A percentile compares a stretch with the other conserved stretches of the same genome.
These are phyloP conservation scores for Aspergillus transmontanensis DNA, from an alignment of 2,329 filamentous ascomycete species.

Conservation along the genomic window DNA sequence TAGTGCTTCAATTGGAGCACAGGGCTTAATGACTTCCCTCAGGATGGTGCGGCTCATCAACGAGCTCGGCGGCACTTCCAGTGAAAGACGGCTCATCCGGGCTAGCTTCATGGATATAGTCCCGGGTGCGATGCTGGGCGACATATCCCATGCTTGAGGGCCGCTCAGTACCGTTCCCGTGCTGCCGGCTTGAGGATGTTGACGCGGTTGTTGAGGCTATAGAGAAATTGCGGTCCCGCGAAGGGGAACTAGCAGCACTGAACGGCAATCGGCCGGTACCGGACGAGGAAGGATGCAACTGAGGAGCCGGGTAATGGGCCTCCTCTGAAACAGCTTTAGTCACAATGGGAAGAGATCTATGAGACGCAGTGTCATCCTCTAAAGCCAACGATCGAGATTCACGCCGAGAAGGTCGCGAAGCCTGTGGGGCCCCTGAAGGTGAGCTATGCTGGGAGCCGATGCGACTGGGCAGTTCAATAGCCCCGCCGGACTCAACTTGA, in stretches of 20 bases:
- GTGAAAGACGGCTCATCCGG: slow-evolving; percentile 40
- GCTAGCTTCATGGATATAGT: slow-evolving; percentile 50
- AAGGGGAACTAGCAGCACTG: slow-evolving; percentile 39
- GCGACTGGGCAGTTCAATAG: slow-evolving; percentile 66
- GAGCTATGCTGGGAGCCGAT: slow-evolving; percentile 62
- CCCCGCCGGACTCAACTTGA: slow-evolving; percentile 60
- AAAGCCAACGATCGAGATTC: slow-evolving; percentile 59
- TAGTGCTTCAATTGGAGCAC: background rate
- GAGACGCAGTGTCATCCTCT: slow-evolving; percentile 14
- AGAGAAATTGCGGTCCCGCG: slow-evolving; percentile 39
- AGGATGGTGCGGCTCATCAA: slow-evolving; percentile 35
- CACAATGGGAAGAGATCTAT: slow-evolving; percentile 21
- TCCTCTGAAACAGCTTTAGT: slow-evolving; percentile 22
- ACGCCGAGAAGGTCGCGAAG: slow-evolving; percentile 63
- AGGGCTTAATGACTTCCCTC: slow-evolving; percentile 16
- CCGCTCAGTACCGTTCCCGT: slow-evolving; percentile 33
- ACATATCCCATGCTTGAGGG: slow-evolving; percentile 56
- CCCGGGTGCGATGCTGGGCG: slow-evolving; percentile 50
- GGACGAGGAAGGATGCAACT: slow-evolving; percentile 30
- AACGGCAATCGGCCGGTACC: slow-evolving; percentile 46
- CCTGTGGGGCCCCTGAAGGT: slow-evolving; percentile 36
- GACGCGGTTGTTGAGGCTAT: slow-evolving; percentile 42
- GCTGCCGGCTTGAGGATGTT: slow-evolving; percentile 38
- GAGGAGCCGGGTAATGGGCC: slow-evolving; percentile 15
- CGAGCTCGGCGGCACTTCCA: slow-evolving; percentile 49